phyloP scores from a whole-genome alignment of 2,329 filamentous ascomycete genomes.

The Cladosporium cucumerinum region DNA sequence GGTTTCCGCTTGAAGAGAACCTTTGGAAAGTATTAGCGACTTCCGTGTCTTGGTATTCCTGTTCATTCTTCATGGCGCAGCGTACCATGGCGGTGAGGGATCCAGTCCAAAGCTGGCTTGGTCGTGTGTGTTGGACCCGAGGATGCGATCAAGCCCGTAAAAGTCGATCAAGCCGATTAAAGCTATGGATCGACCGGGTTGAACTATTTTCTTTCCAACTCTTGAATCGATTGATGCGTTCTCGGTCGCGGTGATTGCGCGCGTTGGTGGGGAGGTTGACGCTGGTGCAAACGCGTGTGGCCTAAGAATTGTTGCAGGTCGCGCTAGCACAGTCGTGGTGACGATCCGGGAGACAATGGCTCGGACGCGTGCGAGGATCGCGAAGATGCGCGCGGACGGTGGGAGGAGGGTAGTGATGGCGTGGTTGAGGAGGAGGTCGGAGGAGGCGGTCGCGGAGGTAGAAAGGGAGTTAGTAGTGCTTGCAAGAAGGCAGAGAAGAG shows the following conservation, averaged over 20 bases:
- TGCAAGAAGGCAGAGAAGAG: slow-evolving; percentile 41
- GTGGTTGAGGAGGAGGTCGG: slow-evolving; percentile 1
- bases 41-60: not conserved
- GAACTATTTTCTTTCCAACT: not conserved
- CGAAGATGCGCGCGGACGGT: slow-evolving; percentile 24
- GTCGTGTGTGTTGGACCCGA: not conserved
- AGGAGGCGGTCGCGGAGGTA: slow-evolving; percentile 14
- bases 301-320: slow-evolving; percentile 51
- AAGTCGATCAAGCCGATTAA: slow-evolving; percentile 13
- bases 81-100: not conserved
- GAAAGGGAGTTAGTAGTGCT: slow-evolving; percentile 20
- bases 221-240: not conserved
- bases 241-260: slow-evolving; percentile 2
- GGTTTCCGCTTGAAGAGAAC: slow-evolving; percentile 96
- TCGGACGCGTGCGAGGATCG: slow-evolving; percentile 18
- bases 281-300: slow-evolving; percentile 17
- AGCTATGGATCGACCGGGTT: slow-evolving; percentile 4
- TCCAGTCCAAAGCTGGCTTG: slow-evolving; percentile 5
- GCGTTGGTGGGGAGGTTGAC: slow-evolving; percentile 1
- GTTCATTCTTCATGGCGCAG: not conserved
- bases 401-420: slow-evolving; percentile 17
- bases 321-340: slow-evolving; percentile 80
- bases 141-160: not conserved
- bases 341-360: slow-evolving; percentile 29
- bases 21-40: slow-evolving; percentile 45